A percentile compares a stretch with the other conserved stretches of the same genome.
Evolutionary conservation across 805 yeast species (phyloP).

Genomic region (Yarrowia sp.): DNA sequence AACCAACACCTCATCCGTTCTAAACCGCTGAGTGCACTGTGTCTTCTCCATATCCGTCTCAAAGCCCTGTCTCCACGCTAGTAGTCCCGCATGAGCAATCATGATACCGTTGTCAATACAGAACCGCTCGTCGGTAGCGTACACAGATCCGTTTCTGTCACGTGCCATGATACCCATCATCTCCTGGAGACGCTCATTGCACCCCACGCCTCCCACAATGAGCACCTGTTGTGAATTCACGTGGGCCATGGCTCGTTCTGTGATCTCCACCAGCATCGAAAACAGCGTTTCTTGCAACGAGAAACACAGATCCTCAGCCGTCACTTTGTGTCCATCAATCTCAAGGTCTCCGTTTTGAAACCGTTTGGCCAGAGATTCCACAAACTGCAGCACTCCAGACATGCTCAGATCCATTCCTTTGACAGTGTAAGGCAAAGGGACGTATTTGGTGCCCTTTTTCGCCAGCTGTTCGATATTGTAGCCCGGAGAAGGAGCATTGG

Average conservation of each 20-base stretch:
- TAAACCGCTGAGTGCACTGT: slow-evolving; percentile 88
- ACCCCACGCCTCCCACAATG: slow-evolving; percentile 99
- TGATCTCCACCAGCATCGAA: slow-evolving; percentile 96
- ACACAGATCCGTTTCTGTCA: slow-evolving; percentile 87
- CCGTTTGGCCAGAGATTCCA: slow-evolving; percentile 81
- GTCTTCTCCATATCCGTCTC: slow-evolving; percentile 65
- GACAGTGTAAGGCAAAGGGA: slow-evolving; percentile 91
- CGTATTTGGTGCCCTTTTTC: slow-evolving; percentile 60
- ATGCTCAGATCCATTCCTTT: slow-evolving; percentile 98
- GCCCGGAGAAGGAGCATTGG: slow-evolving; percentile 97
- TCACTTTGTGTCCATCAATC: slow-evolving; percentile 59
- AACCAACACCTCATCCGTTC: slow-evolving; percentile 93
- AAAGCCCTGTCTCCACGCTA: slow-evolving; percentile 84
- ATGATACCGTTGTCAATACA: slow-evolving; percentile 98
- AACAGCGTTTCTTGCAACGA: slow-evolving; percentile 91
- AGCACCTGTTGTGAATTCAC: slow-evolving; percentile 87
- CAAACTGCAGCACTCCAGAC: slow-evolving; percentile 91
- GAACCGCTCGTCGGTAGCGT: slow-evolving; percentile 94
- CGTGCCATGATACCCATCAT: slow-evolving; percentile 97
- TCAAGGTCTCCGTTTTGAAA: slow-evolving; percentile 56
- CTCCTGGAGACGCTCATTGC: slow-evolving; percentile 86
- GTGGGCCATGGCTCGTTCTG: slow-evolving; percentile 98
- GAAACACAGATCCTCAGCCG: slow-evolving; percentile 88
- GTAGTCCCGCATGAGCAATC: slow-evolving; percentile 97
- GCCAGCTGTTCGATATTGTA: slow-evolving; percentile 96